Percentiles rank a stretch among this genome's conserved stretches.
Conservation (phyloP, 768 basidiomycete genomes). For the Boletellus sp. region DNA sequence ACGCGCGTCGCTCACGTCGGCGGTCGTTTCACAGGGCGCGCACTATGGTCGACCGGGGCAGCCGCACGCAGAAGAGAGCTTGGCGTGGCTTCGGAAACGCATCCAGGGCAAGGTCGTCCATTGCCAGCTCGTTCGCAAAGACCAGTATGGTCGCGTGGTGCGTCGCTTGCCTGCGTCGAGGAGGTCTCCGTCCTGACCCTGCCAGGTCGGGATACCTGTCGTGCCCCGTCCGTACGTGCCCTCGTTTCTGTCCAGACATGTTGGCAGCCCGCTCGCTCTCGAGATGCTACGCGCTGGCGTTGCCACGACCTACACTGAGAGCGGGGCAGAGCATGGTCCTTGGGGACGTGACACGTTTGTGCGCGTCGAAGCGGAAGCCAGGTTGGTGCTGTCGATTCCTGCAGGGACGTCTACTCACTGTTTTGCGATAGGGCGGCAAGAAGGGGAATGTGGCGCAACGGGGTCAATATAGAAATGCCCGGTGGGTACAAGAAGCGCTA, state of each 20-base stretch:
- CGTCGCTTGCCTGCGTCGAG: slow-evolving; percentile 22
- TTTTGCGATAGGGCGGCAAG: slow-evolving; percentile 45
- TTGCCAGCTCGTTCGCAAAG: slow-evolving; percentile 69
- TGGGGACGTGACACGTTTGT: slow-evolving; percentile 64
- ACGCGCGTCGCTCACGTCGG: neutral
- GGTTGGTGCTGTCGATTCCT: slow-evolving; percentile 35
- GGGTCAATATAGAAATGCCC: slow-evolving; percentile 58
- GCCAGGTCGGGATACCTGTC: slow-evolving; percentile 62
- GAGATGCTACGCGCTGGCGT: slow-evolving; percentile 82
- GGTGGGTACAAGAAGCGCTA: slow-evolving; percentile 76
- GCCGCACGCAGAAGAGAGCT: slow-evolving; percentile 67
- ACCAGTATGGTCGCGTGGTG: slow-evolving; percentile 84
- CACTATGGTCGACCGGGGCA: slow-evolving; percentile 85
- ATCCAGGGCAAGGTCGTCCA: slow-evolving; percentile 59
- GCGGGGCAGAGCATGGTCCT: slow-evolving; percentile 76
- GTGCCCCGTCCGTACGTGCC: slow-evolving; percentile 53
- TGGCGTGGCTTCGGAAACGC: slow-evolving; percentile 62
- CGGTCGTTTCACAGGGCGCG: slow-evolving; percentile 43
- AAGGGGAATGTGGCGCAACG: slow-evolving; percentile 73
- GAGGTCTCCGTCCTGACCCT: too few relatives aligned
- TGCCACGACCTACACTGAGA: slow-evolving; percentile 71
- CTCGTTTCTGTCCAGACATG: slow-evolving; percentile 34
- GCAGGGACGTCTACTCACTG: too few relatives aligned
- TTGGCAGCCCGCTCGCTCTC: slow-evolving; percentile 49
- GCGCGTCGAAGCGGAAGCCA: slow-evolving; percentile 59